phyloP scores from a whole-genome alignment of 805 yeast genomes.

The Maudiozyma serrabonitensis region DNA sequence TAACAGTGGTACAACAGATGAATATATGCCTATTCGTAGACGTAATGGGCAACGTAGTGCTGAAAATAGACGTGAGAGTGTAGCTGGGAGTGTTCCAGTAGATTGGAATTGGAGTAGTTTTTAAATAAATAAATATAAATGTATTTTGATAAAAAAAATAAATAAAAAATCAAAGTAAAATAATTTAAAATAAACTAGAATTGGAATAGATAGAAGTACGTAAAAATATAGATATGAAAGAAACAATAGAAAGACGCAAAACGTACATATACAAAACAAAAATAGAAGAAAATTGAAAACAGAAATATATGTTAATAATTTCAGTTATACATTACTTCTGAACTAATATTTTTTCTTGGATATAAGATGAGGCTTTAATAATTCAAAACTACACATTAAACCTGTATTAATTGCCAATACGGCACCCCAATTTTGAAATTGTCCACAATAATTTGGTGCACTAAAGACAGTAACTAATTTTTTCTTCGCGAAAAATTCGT shows the following conservation, averaged over 20 bases:
- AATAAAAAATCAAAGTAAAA: background rate
- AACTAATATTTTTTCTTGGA: conserved; percentile 6
- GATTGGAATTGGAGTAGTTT: conserved; percentile 79
- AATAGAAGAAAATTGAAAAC: background rate
- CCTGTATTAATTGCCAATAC: conserved; percentile 64
- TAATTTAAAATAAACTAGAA: background rate
- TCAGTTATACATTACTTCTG: background rate
- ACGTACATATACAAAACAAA: background rate
- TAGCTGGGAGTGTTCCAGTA: conserved; percentile 51
- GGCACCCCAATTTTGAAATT: conserved; percentile 72
- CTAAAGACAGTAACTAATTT: conserved; percentile 69
- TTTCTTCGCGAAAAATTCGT: conserved; percentile 68
- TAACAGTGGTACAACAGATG: conserved; percentile 1
- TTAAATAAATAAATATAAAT: conserved; percentile 20
- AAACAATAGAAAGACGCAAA: background rate
- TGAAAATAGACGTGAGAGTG: conserved; percentile 17
- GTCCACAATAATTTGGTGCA: conserved; percentile 82
- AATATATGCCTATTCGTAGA: background rate
- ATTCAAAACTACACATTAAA: conserved; percentile 61
- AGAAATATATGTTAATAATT: too few species aligned
- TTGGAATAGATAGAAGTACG: background rate
- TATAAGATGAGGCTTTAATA: conserved; percentile 45
- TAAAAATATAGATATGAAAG: background rate
- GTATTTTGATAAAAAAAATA: background rate
- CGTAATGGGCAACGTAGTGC: background rate